Base-by-base conservation (phyloP, 768 basidiomycete species). In the Lentinula sp. region DNA sequence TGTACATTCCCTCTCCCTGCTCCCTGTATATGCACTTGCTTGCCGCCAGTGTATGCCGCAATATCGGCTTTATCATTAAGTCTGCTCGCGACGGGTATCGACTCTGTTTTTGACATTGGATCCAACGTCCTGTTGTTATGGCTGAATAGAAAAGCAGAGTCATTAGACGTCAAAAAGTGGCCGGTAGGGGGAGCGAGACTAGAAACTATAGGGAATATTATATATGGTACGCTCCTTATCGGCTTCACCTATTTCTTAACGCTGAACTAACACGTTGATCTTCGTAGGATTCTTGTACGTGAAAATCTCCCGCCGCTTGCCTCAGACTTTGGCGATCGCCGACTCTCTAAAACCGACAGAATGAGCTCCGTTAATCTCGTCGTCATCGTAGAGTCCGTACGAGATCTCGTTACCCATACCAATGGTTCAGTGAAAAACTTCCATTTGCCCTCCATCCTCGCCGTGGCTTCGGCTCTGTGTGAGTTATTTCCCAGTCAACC, bases 321-420 rank as follows among this genome's bases (percentile, higher is more conserved):
- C 39, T 43, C 28, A 18, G 53, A 53, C 23, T n/a, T 6, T 56
- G 48, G 48, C 41, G 8, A 49, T 65, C 15, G 6, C 67, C 16
- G n/a, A 33, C 43, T 37, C 15, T 12, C 50, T 13, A 20, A 18
- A 48, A 20, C 50, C 12, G n/a, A 42, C 63, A 93, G 93, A 57
- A 98, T 97, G 95, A 84, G 84, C 59, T 85, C 91, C 6, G 95
- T 96, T 65, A 98, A 96, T 74, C 74, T 98, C 37, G 87, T 97
- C 57, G 84, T 98, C 64, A 84, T 95, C 55, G 94, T 97, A 50
- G 92, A 96, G 73, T 91, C 94, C 12, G 77, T 86, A 37, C 86
- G 87, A 53, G 79, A 83, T 20, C 74, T 98, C 39, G 74, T 88
- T 54, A 78, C 83, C 1, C 85, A 86, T 58, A 72, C 74, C 20